These are phyloP conservation scores for Coprinopsis sp. DNA, from an alignment of 768 basidiomycete species.

Conservation along the genomic window DNA sequence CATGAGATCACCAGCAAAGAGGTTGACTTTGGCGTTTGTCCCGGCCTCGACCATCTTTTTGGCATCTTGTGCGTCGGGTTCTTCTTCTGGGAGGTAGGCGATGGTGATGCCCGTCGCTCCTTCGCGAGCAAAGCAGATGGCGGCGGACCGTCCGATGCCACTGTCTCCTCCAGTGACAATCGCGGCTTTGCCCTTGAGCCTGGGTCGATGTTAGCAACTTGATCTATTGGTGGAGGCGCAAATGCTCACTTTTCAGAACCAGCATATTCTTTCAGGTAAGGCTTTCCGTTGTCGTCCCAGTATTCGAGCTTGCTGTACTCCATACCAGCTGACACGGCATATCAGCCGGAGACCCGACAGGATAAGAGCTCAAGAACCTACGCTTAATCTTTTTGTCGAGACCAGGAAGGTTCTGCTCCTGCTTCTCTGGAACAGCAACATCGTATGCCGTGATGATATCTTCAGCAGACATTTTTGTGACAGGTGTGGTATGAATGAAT, in stretches of 20 bases:
- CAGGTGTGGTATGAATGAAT: conserved; percentile 4
- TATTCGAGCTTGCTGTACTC: conserved; percentile 39
- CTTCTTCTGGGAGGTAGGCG: conserved; percentile 51
- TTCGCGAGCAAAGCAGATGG: conserved; percentile 48
- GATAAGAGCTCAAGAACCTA: too few relatives aligned
- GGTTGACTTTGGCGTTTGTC: conserved; percentile 31
- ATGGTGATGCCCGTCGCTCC: conserved; percentile 48
- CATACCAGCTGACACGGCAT: conserved; percentile 29
- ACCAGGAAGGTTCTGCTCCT: conserved; percentile 46
- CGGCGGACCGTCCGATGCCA: conserved; percentile 50
- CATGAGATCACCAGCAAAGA: conserved; percentile 39
- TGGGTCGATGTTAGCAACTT: conserved; percentile 6
- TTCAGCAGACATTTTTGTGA: conserved; percentile 20
- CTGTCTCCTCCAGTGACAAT: conserved; percentile 37
- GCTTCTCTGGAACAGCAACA: conserved; percentile 32
- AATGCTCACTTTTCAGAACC: conserved; percentile 40
- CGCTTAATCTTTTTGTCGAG: conserved; percentile 45
- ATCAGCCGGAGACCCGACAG: too few relatives aligned
- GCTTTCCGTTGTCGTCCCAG: conserved; percentile 50
- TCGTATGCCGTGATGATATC: conserved; percentile 32
- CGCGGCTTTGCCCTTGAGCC: conserved; percentile 30
- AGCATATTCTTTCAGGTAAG: conserved; percentile 46
- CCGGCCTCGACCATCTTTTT: conserved; percentile 44
- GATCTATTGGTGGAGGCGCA: not conserved
- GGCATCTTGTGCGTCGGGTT: conserved; percentile 47